Percentiles rank a stretch among this genome's conserved stretches.
Conservation (phyloP, 177 flowering plant genomes). For the Telopea speciosissima region DNA sequence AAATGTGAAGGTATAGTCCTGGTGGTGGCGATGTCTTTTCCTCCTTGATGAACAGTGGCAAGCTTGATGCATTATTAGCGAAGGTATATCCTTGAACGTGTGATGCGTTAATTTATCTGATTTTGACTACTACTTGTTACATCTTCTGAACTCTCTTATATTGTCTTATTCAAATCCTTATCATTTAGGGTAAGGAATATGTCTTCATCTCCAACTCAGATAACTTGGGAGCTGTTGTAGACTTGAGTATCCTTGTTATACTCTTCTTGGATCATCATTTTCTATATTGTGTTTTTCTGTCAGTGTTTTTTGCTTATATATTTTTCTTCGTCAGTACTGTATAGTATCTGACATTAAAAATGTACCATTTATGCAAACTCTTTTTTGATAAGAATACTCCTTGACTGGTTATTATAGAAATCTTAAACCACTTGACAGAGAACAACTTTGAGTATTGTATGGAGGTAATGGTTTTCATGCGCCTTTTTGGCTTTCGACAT, state of each 20-base stretch:
- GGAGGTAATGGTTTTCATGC: slow-evolving; percentile 46
- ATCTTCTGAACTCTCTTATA: not conserved
- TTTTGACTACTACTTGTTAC: not conserved
- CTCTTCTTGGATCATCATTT: not conserved
- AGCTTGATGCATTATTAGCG: slow-evolving; percentile 74
- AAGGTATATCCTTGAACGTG: slow-evolving; percentile 35
- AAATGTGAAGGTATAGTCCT: slow-evolving; percentile 83
- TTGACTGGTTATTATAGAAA: slow-evolving; percentile 61
- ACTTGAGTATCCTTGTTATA: slow-evolving; percentile 78
- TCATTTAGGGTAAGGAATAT: slow-evolving; percentile 89
- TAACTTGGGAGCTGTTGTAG: slow-evolving; percentile 93
- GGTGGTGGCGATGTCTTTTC: slow-evolving; percentile 95
- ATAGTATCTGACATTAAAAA: not conserved
- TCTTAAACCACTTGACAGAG: slow-evolving; percentile 68
- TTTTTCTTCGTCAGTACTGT: not conserved
- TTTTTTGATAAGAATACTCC: slow-evolving; percentile 17
- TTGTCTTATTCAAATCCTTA: not conserved
- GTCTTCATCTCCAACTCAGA: slow-evolving; percentile 90
- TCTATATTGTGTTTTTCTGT: not conserved
- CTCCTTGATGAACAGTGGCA: slow-evolving; percentile 86
- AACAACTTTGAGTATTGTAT: slow-evolving; percentile 94
- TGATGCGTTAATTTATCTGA: not conserved
- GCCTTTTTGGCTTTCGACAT: not conserved
- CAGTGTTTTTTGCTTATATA: not conserved
- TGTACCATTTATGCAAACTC: not conserved